Base-by-base conservation (phyloP, 805 yeast genomes). In the Starmerella floricola region DNA sequence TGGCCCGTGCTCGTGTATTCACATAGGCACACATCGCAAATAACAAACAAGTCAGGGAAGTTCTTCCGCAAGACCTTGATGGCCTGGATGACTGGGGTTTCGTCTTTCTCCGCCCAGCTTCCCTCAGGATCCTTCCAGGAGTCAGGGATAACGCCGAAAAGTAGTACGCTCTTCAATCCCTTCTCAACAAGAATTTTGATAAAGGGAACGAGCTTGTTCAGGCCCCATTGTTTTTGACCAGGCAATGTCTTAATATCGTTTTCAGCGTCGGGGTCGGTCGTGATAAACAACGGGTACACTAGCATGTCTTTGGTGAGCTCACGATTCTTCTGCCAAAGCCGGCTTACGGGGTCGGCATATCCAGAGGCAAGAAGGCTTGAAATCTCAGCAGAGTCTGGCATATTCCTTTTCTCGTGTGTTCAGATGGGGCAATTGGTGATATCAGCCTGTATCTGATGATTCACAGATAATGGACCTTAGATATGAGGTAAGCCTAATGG, bases 1-100 rank as follows among this genome's bases (percentile, higher is more conserved):
- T 91, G 98, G n/a, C 98, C 98, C 56, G 91, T 97, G 42, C 79
- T 72, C 8, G 98, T 91, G 62, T 85, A 91, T 63, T 91, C 98
- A 67, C 98, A 91, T 40, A 91, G 66, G 62, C 98, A 91, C 20
- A 88, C 96, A 58, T 91, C 98, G 57, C 95, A 82, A 72, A 86
- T 76, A 49, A 91, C 74, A 60, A 78, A 88, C 45, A 91, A 69
- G 21, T 74, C 79, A 4, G 98, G 97, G 65, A 82, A 87, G 13
- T 72, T 63, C 34, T 62, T 49, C 46, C 71, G 71, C 42, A 91
- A 68, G 2, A 73, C 67, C 56, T 76, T 79, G 54, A 82, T 78
- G 17, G 88, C 81, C 47, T 62, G 70, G 51, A 91, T 87, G 2
- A 91, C 97, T 2, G 98, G 97, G 0, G 97, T 96, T 27, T 83